These are phyloP conservation scores for Kingdonia uniflora DNA, from an alignment of 164 flowering plant species.

Conservation along the genomic window DNA sequence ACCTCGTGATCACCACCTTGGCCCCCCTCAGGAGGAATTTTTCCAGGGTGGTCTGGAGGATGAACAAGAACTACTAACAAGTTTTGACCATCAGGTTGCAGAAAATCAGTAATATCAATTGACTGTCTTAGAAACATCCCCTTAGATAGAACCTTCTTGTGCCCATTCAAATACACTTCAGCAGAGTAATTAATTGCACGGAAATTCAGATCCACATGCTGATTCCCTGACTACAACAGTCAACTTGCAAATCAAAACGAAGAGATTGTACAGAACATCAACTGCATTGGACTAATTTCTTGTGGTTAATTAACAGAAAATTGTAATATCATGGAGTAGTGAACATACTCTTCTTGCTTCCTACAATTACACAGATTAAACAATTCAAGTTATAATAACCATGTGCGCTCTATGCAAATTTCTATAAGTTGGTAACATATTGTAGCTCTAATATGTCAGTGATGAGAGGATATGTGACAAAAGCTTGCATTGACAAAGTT, in stretches of 20 bases:
- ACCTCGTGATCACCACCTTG: conserved; percentile 99
- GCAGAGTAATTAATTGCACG: conserved; percentile 94
- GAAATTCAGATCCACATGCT: conserved; percentile 74
- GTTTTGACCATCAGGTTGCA: conserved; percentile 70
- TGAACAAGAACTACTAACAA: conserved; percentile 81
- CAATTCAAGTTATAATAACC: too few relatives aligned
- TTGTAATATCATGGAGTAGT: too few relatives aligned
- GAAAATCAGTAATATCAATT: conserved; percentile 69
- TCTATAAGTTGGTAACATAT: too few relatives aligned
- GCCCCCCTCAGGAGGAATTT: conserved; percentile 82
- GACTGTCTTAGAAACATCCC: conserved; percentile 97
- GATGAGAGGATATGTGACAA: too few relatives aligned
- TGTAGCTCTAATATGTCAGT: too few relatives aligned
- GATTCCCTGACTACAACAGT: conserved; percentile 50
- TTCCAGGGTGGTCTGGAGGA: conserved; percentile 94
- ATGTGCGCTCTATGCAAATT: too few relatives aligned
- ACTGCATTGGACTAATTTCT: too few relatives aligned
- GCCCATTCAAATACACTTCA: conserved; percentile 88
- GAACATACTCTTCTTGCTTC: too few relatives aligned
- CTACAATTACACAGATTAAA: too few relatives aligned
- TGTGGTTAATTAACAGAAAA: too few relatives aligned
- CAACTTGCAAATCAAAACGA: conserved; percentile 8
- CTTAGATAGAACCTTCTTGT: conserved; percentile 62
- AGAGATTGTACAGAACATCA: background rate
- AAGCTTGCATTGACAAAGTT: too few relatives aligned